Conservation (phyloP, 352 stramenopile species). For the Globisporangium alternatum region DNA sequence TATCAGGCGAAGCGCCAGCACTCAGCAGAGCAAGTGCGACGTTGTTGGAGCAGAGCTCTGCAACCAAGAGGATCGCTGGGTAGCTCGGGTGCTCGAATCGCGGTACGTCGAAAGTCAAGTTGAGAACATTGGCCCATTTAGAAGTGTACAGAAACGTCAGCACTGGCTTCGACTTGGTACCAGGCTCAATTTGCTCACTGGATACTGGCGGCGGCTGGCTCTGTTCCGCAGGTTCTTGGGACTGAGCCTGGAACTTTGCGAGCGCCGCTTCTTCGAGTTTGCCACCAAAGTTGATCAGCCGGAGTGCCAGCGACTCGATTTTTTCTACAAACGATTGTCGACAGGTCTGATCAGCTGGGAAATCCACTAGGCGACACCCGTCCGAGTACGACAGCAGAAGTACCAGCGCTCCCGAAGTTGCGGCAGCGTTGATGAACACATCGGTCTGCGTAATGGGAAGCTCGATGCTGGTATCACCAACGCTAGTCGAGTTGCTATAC, state of each 20-base stretch:
- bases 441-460: constrained; percentile 24
- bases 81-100: constrained; percentile 55
- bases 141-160: constrained; percentile 18
- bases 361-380: constrained; percentile 23
- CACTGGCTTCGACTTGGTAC: background rate
- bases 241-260: background rate
- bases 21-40: constrained; percentile 36
- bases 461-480: background rate
- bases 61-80: constrained; percentile 48
- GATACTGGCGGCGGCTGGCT: background rate
- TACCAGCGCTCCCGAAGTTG: constrained; percentile 36
- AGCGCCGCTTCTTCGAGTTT: background rate
- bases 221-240: background rate
- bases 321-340: constrained; percentile 17
- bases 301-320: constrained; percentile 26
- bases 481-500: background rate
- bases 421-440: constrained; percentile 38
- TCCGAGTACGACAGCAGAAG: constrained; percentile 45
- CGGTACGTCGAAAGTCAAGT: constrained; percentile 31
- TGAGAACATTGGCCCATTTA: constrained; percentile 48
- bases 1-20: constrained; percentile 36
- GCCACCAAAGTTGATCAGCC: constrained; percentile 24
- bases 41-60: constrained; percentile 34
- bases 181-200: background rate
- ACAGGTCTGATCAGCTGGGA: constrained; percentile 15